Percentiles rank a stretch among this genome's conserved stretches.
phyloP scores from a whole-genome alignment of 2,329 filamentous ascomycete genomes.

The Claviceps paspali region DNA sequence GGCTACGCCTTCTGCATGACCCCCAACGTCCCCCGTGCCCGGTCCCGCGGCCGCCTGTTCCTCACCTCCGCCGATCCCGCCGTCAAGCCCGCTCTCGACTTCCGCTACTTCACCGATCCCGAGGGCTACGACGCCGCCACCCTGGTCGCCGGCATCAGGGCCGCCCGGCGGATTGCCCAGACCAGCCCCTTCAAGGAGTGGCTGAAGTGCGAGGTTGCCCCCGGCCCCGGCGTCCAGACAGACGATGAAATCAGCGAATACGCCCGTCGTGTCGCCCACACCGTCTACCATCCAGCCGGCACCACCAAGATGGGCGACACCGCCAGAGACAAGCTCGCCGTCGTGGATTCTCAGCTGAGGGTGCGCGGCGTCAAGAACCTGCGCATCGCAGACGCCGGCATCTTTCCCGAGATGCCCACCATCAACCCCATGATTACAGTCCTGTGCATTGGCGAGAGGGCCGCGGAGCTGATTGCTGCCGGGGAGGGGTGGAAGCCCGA shows the following conservation, averaged over 20 bases:
- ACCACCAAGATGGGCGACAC: slow-evolving; percentile 84
- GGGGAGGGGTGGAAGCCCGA: slow-evolving; percentile 38
- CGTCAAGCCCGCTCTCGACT: slow-evolving; percentile 72
- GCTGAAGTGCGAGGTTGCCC: slow-evolving; percentile 71
- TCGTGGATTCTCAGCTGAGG: slow-evolving; percentile 63
- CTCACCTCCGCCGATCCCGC: slow-evolving; percentile 59
- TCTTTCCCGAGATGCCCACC: slow-evolving; percentile 76
- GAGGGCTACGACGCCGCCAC: slow-evolving; percentile 76
- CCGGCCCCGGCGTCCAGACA: slow-evolving; percentile 55
- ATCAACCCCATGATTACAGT: slow-evolving; percentile 91
- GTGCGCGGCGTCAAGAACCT: slow-evolving; percentile 58
- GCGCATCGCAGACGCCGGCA: slow-evolving; percentile 70
- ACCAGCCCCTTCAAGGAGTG: slow-evolving; percentile 66
- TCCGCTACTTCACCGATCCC: slow-evolving; percentile 78
- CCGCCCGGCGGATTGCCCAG: slow-evolving; percentile 61
- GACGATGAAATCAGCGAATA: slow-evolving; percentile 75
- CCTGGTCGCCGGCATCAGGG: slow-evolving; percentile 61
- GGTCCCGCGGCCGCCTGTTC: slow-evolving; percentile 63
- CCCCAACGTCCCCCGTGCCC: slow-evolving; percentile 73
- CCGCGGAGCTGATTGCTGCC: slow-evolving; percentile 64
- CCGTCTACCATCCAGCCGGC: slow-evolving; percentile 78
- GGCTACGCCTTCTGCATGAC: slow-evolving; percentile 88
- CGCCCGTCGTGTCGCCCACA: slow-evolving; percentile 66
- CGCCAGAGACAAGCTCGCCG: slow-evolving; percentile 51
- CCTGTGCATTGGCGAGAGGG: slow-evolving; percentile 66